Evolutionary conservation across 768 basidiomycete species (phyloP).

Genomic region (Phaeolepiota aurea): DNA sequence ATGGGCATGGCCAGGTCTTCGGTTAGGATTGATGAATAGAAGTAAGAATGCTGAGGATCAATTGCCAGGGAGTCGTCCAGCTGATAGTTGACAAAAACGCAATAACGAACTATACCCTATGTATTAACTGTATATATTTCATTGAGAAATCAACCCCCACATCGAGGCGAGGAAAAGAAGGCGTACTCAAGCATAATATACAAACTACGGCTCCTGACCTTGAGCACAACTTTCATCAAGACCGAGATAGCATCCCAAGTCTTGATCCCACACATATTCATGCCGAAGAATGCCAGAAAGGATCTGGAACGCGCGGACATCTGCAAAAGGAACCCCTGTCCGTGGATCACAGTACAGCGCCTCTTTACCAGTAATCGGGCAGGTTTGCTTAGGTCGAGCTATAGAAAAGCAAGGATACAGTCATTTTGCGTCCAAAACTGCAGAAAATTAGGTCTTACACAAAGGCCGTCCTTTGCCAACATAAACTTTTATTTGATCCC

Average conservation of each 20-base stretch:
- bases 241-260: constrained; percentile 33
- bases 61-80: too few species aligned
- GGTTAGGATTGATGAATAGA: too few species aligned
- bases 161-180: background rate
- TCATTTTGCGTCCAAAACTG: background rate
- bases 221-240: constrained; percentile 10
- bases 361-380: constrained; percentile 70
- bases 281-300: constrained; percentile 57
- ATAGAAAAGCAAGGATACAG: background rate
- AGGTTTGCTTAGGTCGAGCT: constrained; percentile 62
- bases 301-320: constrained; percentile 52
- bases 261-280: constrained; percentile 60
- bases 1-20: too few species aligned
- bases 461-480: constrained; percentile 57
- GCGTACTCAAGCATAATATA: background rate
- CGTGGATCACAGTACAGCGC: constrained; percentile 79
- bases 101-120: too few species aligned
- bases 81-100: too few species aligned
- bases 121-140: too few species aligned
- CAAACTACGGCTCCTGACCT: background rate
- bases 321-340: constrained; percentile 74
- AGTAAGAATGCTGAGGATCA: too few species aligned
- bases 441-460: constrained; percentile 26
- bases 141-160: too few species aligned
- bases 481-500: constrained; percentile 66